Conservation (phyloP, 2,329 filamentous ascomycete species). For the Xylaria sp. region DNA sequence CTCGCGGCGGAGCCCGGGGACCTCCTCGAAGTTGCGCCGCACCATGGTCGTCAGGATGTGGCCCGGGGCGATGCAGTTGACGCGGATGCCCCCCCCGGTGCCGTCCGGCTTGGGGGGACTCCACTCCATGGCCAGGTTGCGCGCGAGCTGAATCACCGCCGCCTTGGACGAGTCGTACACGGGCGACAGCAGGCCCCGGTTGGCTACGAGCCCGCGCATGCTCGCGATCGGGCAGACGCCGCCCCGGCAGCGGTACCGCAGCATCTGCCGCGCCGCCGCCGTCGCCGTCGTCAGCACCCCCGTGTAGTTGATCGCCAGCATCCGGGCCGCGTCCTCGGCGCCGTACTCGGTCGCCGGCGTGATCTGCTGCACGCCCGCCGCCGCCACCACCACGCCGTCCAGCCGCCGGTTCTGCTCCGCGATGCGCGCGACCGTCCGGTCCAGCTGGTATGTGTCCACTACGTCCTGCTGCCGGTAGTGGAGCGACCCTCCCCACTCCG, state of each 20-base stretch:
- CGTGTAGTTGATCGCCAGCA: constrained; percentile 71
- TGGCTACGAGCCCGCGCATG: constrained; percentile 57
- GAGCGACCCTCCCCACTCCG: constrained; percentile 63
- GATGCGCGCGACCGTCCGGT: constrained; percentile 61
- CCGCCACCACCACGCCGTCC: constrained; percentile 70
- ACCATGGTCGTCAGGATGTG: constrained; percentile 76
- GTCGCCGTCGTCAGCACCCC: constrained; percentile 72
- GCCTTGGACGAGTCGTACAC: constrained; percentile 70
- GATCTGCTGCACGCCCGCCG: constrained; percentile 70
- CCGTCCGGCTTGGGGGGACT: constrained; percentile 46
- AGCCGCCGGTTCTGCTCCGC: constrained; percentile 63
- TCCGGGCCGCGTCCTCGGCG: constrained; percentile 58
- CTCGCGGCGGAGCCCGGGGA: constrained; percentile 58
- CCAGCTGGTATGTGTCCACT: constrained; percentile 59
- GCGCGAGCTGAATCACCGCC: constrained; percentile 63
- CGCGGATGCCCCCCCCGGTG: constrained; percentile 61
- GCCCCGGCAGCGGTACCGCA: constrained; percentile 52
- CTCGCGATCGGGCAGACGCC: constrained; percentile 61
- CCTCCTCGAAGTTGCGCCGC: constrained; percentile 67
- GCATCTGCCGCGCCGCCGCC: constrained; percentile 68
- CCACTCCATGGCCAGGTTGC: constrained; percentile 68
- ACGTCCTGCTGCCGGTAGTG: constrained; percentile 71
- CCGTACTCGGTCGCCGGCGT: constrained; percentile 69
- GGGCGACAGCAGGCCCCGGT: constrained; percentile 63
- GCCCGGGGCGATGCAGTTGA: constrained; percentile 71